A percentile compares a stretch with the other conserved stretches of the same genome.
phyloP scores from a whole-genome alignment of 1,139 yeast genomes.

The Pichia sp. region DNA sequence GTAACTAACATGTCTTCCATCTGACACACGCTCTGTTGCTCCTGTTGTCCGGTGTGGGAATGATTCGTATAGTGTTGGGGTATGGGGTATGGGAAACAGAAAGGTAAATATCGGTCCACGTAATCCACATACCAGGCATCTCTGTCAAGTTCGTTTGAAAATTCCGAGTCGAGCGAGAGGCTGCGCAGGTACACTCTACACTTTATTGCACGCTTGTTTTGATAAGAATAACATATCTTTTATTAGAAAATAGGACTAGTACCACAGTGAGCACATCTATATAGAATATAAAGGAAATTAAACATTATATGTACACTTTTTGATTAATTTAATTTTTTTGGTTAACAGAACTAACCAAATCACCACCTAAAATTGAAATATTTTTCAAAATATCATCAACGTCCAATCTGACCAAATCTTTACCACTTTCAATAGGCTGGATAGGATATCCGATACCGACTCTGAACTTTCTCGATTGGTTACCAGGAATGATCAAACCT shows the following conservation, averaged over 20 bases:
- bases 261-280: not conserved
- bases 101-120: too few relatives aligned
- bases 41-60: too few relatives aligned
- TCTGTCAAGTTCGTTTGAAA: too few relatives aligned
- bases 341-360: conserved; percentile 39
- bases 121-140: too few relatives aligned
- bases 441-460: conserved; percentile 78
- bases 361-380: conserved; percentile 58
- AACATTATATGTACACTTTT: not conserved
- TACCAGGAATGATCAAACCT: conserved; percentile 76
- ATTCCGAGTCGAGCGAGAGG: too few relatives aligned
- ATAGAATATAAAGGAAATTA: not conserved
- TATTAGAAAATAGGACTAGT: conserved; percentile 6
- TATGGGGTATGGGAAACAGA: too few relatives aligned
- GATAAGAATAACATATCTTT: too few relatives aligned
- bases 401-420: conserved; percentile 53
- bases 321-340: conserved; percentile 3
- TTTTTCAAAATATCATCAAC: conserved; percentile 31
- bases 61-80: too few relatives aligned
- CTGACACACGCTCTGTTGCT: too few relatives aligned
- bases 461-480: conserved; percentile 62
- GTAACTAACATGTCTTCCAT: conserved; percentile 11
- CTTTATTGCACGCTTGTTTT: too few relatives aligned
- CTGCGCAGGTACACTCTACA: too few relatives aligned
- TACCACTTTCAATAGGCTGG: conserved; percentile 67